Base-by-base conservation (phyloP, 2,329 filamentous ascomycete genomes). In the Exophiala calicioides region DNA sequence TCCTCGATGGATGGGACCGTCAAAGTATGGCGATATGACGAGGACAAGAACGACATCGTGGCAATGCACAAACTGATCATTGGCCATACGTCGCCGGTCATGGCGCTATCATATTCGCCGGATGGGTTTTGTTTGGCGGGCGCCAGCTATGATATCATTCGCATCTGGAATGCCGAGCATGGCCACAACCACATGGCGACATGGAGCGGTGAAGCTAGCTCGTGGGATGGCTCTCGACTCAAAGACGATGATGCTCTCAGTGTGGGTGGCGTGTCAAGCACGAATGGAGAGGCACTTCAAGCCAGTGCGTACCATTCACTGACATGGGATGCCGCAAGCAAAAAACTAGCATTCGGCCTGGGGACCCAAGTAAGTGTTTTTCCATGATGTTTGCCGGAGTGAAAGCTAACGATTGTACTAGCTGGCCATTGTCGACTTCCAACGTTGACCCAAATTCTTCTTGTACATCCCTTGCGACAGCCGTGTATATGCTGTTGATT, bases 291-390 rank as follows among this genome's bases (percentile, higher is more conserved):
- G 60, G 44, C 58, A 7, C 49, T 61, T 13, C 60, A 47, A 32
- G 15, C 27, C 19, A 52, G 37, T 34, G 51, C 52, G 7, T 65
- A 71, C 51, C 65, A 71, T 35, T 65, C 67, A 20, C 62, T 80
- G 40, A 69, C 68, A 21, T 80, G 77, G 77, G 76, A 77, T 59
- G 66, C 66, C 9, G 72, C 78, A 59, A 75, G 76, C n/a, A 74
- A 74, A 57, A 75, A 70, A 56, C 64, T 80, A 46, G 73, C 71
- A 2, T 74, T 76, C 57, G 72, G 71, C 19, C 67, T 74, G 47
- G 70, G 69, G 21, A 70, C 68, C 52, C 70, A 75, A 69, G 75
- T 78, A 64, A 45, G 49, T 13, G 23, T 44, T 6, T 26, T 8
- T 50, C 52, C 27, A 52, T 34, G 32, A 36, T 44, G 3, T 27